A percentile compares a stretch with the other conserved stretches of the same genome.
Evolutionary conservation across 2,329 filamentous ascomycete species (phyloP).

Genomic region (Mycosphaerella sp.): DNA sequence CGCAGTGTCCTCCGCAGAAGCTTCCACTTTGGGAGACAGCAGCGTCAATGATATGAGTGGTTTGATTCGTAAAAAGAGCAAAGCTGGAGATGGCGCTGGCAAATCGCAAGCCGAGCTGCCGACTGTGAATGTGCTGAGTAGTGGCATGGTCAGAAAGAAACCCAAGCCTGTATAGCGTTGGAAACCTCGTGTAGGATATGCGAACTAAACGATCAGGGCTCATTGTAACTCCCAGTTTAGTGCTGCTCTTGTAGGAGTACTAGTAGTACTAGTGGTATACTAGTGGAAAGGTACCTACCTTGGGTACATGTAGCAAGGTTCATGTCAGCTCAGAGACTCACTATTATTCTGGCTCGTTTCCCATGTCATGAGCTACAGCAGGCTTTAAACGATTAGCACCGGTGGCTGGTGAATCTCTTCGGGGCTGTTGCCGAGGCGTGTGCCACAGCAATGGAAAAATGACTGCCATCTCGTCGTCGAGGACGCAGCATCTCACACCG

Average conservation of each 20-base stretch:
- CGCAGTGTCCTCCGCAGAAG: neutral
- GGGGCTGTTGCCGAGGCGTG: neutral
- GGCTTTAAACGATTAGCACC: neutral
- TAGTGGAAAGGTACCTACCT: too few species aligned
- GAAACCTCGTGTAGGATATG: neutral
- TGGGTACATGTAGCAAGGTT: too few species aligned
- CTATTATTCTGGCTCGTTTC: neutral
- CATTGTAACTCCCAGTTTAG: too few species aligned
- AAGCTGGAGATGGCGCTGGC: constrained; percentile 28
- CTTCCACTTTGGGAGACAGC: neutral
- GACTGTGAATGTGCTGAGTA: constrained; percentile 45
- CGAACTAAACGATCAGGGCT: too few species aligned
- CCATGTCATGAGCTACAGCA: neutral
- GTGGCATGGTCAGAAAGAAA: constrained; percentile 52
- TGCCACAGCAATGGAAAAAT: neutral
- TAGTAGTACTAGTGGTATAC: too few species aligned
- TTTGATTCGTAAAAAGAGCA: constrained; percentile 48
- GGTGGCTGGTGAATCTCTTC: neutral
- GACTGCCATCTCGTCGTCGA: neutral
- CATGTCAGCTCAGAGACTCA: neutral
- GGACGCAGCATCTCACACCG: neutral
- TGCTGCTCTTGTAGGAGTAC: too few species aligned
- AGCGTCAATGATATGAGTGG: constrained; percentile 30
- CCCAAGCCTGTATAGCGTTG: constrained; percentile 36
- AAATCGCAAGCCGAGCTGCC: constrained; percentile 8